Evolutionary conservation across 768 basidiomycete species (phyloP).

Genomic region (Boletus sensibilis): DNA sequence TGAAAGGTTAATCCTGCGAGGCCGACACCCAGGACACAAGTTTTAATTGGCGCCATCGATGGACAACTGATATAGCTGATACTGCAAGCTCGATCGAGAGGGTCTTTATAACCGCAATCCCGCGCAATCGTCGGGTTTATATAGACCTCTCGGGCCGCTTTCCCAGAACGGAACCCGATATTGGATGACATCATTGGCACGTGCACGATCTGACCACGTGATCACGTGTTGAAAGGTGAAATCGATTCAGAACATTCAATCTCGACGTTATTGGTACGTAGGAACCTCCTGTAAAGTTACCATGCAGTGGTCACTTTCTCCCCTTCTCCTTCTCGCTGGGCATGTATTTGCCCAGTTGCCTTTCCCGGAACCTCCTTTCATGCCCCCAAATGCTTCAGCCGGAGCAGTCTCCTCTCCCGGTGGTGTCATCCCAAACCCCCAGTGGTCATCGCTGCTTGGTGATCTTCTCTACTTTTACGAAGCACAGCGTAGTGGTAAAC

Average conservation of each 20-base stretch:
- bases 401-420: constrained; percentile 51
- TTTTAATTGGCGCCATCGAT: constrained; percentile 50
- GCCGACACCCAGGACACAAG: constrained; percentile 75
- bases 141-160: neutral
- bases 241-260: neutral
- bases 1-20: constrained; percentile 80
- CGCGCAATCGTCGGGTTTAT: neutral
- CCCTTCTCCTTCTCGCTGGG: constrained; percentile 20
- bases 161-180: neutral
- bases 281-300: neutral
- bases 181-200: constrained; percentile 15
- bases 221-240: constrained; percentile 12
- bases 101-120: neutral
- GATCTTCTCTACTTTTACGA: constrained; percentile 88
- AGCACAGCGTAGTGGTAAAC: constrained; percentile 79
- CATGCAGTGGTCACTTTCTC: constrained; percentile 23
- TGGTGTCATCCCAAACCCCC: constrained; percentile 54
- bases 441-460: constrained; percentile 83
- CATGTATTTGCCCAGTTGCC: constrained; percentile 53
- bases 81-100: neutral
- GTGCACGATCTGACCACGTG: constrained; percentile 27
- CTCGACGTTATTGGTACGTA: neutral
- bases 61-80: neutral
- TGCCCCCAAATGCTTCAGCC: constrained; percentile 57
- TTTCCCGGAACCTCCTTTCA: constrained; percentile 61